Percentiles rank a stretch among this genome's conserved stretches.
phyloP scores from a whole-genome alignment of 1,284 basidiomycete genomes.

The Irpex sp. region DNA sequence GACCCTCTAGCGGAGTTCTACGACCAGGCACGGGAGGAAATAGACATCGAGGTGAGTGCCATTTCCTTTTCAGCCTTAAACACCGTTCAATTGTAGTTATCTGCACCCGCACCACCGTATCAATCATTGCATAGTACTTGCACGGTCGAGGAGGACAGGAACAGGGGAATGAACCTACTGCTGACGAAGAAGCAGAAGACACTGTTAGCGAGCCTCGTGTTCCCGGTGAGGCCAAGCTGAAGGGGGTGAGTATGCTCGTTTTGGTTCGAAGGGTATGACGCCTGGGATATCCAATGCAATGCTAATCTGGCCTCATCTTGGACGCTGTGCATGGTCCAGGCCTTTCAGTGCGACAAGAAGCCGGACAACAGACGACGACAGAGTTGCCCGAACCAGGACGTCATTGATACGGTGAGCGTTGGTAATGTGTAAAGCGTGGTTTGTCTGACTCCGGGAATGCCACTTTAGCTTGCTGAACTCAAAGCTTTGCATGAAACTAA shows the following conservation, averaged over 20 bases:
- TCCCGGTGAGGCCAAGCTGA: neutral
- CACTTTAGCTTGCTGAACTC: slow-evolving; percentile 56
- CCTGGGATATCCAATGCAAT: neutral
- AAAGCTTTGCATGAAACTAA: slow-evolving; percentile 58
- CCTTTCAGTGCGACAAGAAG: slow-evolving; percentile 59
- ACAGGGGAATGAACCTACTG: neutral
- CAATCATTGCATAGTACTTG: neutral
- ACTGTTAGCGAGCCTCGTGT: neutral
- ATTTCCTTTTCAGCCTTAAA: neutral
- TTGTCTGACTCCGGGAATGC: neutral
- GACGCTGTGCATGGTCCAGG: slow-evolving; percentile 29
- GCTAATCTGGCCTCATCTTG: neutral
- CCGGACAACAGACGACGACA: slow-evolving; percentile 20
- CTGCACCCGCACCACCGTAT: neutral
- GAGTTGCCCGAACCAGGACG: slow-evolving; percentile 56
- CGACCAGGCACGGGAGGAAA: slow-evolving; percentile 46
- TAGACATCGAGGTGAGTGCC: slow-evolving; percentile 36
- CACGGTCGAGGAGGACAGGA: neutral
- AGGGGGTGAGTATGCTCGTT: neutral
- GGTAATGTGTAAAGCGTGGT: neutral
- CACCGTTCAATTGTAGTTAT: neutral
- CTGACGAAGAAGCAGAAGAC: neutral
- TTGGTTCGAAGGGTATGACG: neutral
- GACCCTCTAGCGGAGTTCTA: slow-evolving; percentile 68
- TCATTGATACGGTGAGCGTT: slow-evolving; percentile 57